A percentile compares a stretch with the other conserved stretches of the same genome.
phyloP scores from a whole-genome alignment of 2,329 filamentous ascomycete genomes.

The Thelonectria olida region DNA sequence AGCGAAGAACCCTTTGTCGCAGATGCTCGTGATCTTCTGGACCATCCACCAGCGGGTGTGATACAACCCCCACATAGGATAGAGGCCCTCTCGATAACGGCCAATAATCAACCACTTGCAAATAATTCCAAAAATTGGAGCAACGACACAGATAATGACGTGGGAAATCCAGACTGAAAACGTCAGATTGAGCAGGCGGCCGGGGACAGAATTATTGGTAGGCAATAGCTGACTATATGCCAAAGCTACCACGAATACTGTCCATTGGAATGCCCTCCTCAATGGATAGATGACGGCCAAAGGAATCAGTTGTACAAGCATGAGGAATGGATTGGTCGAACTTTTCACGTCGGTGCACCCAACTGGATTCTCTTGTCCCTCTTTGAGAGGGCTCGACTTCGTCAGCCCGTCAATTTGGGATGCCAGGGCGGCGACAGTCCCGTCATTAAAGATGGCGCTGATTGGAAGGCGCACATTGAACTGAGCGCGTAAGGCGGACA shows the following conservation, averaged over 20 bases:
- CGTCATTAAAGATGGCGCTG: conserved; percentile 59
- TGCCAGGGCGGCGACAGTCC: conserved; percentile 53
- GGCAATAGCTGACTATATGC: conserved; percentile 50
- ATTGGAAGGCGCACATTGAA: conserved; percentile 60
- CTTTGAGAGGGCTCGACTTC: conserved; percentile 6
- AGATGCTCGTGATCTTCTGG: conserved; percentile 61
- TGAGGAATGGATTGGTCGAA: conserved; percentile 58
- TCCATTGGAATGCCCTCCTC: conserved; percentile 61
- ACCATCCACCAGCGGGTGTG: conserved; percentile 68
- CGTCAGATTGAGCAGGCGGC: conserved; percentile 59
- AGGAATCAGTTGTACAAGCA: conserved; percentile 61
- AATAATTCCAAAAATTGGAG: conserved; percentile 58
- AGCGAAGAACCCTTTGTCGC: conserved; percentile 57
- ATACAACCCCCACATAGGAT: conserved; percentile 68
- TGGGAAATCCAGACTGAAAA: conserved; percentile 55
- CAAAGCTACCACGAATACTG: conserved; percentile 59
- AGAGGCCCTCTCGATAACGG: conserved; percentile 60
- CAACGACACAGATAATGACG: conserved; percentile 48
- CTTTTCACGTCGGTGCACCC: conserved; percentile 54
- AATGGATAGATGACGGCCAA: conserved; percentile 60
- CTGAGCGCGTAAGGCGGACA: conserved; percentile 59
- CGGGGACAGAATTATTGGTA: conserved; percentile 51
- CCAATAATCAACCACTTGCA: conserved; percentile 66
- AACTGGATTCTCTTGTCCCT: conserved; percentile 31
- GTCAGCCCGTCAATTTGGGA: conserved; percentile 48